Evolutionary conservation across 176 grass and related monocot genomes (phyloP).

Genomic region (Poa pratensis): DNA sequence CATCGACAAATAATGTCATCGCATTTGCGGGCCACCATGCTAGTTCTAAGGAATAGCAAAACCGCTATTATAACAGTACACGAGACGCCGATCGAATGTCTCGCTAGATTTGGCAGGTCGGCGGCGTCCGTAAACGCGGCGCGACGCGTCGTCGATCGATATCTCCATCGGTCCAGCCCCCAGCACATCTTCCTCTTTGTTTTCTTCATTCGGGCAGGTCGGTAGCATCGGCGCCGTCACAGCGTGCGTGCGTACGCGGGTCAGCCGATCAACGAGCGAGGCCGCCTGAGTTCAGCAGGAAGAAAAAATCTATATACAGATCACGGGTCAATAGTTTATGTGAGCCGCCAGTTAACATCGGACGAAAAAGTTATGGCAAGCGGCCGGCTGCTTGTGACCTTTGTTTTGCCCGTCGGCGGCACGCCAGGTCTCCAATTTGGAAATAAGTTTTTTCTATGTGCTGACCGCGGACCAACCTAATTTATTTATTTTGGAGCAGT

Average conservation of each 20-base stretch:
- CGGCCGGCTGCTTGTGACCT: neutral
- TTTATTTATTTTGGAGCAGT: neutral
- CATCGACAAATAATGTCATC: too few species aligned
- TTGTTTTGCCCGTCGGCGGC: conserved; percentile 1
- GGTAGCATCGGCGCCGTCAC: neutral
- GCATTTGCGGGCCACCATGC: too few species aligned
- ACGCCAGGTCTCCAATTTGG: conserved; percentile 17
- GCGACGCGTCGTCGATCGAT: neutral
- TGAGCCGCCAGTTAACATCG: neutral
- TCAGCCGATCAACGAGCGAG: neutral
- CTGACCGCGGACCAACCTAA: conserved; percentile 14
- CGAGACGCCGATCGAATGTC: neutral
- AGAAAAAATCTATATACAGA: conserved; percentile 23
- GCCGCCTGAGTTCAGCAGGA: neutral
- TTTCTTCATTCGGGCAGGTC: too few species aligned
- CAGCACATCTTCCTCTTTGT: neutral
- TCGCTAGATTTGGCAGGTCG: neutral
- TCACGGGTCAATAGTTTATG: too few species aligned
- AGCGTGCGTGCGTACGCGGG: neutral
- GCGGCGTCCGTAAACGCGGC: neutral
- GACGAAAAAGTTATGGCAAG: conserved; percentile 1
- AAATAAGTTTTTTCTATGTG: neutral
- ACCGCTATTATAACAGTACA: too few species aligned
- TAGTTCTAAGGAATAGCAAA: too few species aligned
- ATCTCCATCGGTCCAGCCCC: neutral